phyloP scores from a whole-genome alignment of 2,329 filamentous ascomycete species.

The Corynespora cassiicola region DNA sequence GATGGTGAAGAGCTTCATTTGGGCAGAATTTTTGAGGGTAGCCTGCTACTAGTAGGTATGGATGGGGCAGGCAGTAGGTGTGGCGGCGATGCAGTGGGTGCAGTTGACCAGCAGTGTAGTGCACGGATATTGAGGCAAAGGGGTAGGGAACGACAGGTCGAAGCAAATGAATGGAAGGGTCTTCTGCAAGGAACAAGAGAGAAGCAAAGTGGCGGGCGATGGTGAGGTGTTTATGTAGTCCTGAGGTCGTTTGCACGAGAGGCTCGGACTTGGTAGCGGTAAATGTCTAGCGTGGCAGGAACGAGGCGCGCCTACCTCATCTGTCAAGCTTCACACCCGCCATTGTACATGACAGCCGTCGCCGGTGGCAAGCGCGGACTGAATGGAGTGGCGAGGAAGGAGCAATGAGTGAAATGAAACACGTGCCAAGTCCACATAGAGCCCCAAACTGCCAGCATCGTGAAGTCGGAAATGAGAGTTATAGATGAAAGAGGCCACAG shows the following conservation, averaged over 20 bases:
- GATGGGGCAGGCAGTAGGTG: conserved; percentile 8
- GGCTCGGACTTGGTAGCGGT: conserved; percentile 3
- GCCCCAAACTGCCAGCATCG: no score
- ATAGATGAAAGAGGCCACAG: no score
- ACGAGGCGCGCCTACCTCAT: conserved; percentile 10
- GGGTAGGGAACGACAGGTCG: conserved; percentile 11
- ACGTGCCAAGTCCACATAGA: no score
- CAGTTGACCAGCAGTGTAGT: conserved; percentile 22
- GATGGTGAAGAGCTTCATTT: conserved; percentile 36
- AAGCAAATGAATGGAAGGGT: conserved; percentile 9
- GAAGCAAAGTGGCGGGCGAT: conserved; percentile 8
- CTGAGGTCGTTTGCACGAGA: no score
- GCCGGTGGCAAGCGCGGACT: conserved; percentile 8
- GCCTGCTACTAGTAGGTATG: conserved; percentile 4
- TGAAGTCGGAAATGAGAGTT: no score
- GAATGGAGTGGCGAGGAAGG: no score
- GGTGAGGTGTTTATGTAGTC: conserved; percentile 11
- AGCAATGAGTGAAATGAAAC: no score
- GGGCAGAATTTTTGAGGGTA: conserved; percentile 3
- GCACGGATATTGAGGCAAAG: conserved; percentile 15
- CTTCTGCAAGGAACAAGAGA: conserved; percentile 12
- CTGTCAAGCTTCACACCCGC: no score
- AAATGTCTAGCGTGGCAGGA: conserved; percentile 4
- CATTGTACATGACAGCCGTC: conserved; percentile 8
- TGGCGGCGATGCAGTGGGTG: conserved; percentile 16